These are phyloP conservation scores for Geum urbanum DNA, from an alignment of 306 rosid genomes.

Conservation along the genomic window DNA sequence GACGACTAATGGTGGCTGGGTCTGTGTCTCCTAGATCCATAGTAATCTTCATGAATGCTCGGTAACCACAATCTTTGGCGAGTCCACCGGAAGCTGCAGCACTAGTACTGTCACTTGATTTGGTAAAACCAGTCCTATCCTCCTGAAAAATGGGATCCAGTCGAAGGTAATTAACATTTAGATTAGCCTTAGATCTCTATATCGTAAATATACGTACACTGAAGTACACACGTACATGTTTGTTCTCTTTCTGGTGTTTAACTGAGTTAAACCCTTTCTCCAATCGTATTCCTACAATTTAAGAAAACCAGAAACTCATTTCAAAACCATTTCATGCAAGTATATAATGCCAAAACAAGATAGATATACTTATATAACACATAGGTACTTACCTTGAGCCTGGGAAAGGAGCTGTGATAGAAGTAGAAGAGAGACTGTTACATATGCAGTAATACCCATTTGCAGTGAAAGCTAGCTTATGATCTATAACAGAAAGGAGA, in stretches of 20 bases:
- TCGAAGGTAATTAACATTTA: neutral
- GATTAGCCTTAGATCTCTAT: neutral
- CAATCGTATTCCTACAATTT: constrained; percentile 59
- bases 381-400: constrained; percentile 50
- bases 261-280: constrained; percentile 36
- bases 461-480: too few species aligned
- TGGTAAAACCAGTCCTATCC: constrained; percentile 27
- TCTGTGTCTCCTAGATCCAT: constrained; percentile 61
- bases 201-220: neutral
- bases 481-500: constrained; percentile 5
- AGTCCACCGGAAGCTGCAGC: neutral
- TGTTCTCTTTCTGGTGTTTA: constrained; percentile 30
- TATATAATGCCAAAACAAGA: neutral
- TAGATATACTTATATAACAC: neutral
- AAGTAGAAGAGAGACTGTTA: constrained; percentile 51
- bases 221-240: constrained; percentile 30
- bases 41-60: constrained; percentile 71
- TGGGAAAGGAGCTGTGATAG: constrained; percentile 44
- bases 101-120: constrained; percentile 11
- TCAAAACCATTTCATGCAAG: neutral
- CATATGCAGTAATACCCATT: constrained; percentile 46
- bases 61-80: constrained; percentile 49
- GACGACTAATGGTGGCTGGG: constrained; percentile 55
- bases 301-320: constrained; percentile 9
- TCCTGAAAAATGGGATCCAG: constrained; percentile 27